phyloP scores from a whole-genome alignment of 208 protist genomes.

The Lotmaria passim region DNA sequence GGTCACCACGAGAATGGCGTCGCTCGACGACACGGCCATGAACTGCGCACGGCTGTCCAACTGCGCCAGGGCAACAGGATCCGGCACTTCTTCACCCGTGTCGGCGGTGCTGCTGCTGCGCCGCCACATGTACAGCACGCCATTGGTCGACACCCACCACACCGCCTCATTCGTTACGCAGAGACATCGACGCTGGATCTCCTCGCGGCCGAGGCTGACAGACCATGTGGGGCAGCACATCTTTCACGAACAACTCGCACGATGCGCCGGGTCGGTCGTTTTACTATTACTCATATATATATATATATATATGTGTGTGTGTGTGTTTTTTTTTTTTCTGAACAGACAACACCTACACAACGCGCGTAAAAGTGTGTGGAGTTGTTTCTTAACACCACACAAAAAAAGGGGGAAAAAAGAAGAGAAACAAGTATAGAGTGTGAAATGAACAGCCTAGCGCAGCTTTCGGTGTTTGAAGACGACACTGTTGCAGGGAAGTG shows the following conservation, averaged over 20 bases:
- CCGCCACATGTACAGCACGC: constrained; percentile 30
- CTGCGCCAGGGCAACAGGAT: constrained; percentile 22
- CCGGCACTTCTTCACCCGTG: constrained; percentile 5
- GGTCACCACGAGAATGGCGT: constrained; percentile 6
- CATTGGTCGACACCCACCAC: constrained; percentile 32
- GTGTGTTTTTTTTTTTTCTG: no score
- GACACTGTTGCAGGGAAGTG: no score
- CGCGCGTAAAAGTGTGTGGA: no score
- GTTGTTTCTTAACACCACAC: no score
- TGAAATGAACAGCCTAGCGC: no score
- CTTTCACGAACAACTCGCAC: background rate
- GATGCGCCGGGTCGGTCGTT: no score
- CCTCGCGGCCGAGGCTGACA: constrained; percentile 19
- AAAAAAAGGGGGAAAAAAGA: no score
- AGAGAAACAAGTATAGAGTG: no score
- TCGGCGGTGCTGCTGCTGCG: background rate
- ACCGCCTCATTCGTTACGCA: constrained; percentile 21
- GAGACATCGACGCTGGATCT: constrained; percentile 22
- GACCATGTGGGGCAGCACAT: constrained; percentile 27
- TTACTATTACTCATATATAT: no score
- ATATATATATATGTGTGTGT: constrained; percentile 23
- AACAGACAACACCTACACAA: no score
- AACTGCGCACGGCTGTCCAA: constrained; percentile 19
- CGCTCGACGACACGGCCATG: constrained; percentile 12
- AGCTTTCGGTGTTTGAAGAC: no score